Conservation (phyloP, 352 stramenopile species). For the Blastocystis sp. region DNA sequence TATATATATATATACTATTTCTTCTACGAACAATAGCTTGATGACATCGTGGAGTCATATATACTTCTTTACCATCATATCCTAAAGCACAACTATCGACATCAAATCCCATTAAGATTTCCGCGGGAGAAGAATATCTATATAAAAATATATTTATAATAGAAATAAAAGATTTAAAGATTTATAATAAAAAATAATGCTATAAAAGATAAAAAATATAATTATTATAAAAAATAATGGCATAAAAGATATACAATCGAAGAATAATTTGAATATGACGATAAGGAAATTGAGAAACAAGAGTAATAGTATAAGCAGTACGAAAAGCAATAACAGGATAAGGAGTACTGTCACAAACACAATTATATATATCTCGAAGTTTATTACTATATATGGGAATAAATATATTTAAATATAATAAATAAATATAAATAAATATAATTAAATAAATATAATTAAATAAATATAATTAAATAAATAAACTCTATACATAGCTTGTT, state of each 20-base stretch:
- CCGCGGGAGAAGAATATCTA: slow-evolving; percentile 41
- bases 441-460: too few species aligned
- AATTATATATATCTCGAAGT: slow-evolving; percentile 44
- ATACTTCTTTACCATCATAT: slow-evolving; percentile 44
- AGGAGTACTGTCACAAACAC: slow-evolving; percentile 40
- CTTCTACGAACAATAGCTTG: slow-evolving; percentile 41
- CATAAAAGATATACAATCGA: too few species aligned
- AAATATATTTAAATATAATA: too few species aligned
- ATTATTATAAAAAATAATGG: too few species aligned
- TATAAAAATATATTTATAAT: too few species aligned
- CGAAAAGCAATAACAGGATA: slow-evolving; percentile 41
- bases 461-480: not conserved
- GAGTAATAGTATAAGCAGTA: slow-evolving; percentile 43
- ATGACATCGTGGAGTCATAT: slow-evolving; percentile 41
- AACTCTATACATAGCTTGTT: slow-evolving; percentile 37
- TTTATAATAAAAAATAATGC: too few species aligned
- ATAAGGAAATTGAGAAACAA: slow-evolving; percentile 44
- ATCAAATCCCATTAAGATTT: slow-evolving; percentile 46
- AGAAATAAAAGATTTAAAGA: too few species aligned
- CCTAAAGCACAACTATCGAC: slow-evolving; percentile 42
- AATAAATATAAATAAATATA: too few species aligned
- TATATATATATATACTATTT: too few species aligned
- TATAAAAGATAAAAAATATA: too few species aligned
- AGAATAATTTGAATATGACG: slow-evolving; percentile 46
- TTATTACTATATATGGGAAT: slow-evolving; percentile 40